A percentile compares a stretch with the other conserved stretches of the same genome.
These are phyloP conservation scores for Sporothrix protearum DNA, from an alignment of 2,329 filamentous ascomycete species.

Conservation along the genomic window DNA sequence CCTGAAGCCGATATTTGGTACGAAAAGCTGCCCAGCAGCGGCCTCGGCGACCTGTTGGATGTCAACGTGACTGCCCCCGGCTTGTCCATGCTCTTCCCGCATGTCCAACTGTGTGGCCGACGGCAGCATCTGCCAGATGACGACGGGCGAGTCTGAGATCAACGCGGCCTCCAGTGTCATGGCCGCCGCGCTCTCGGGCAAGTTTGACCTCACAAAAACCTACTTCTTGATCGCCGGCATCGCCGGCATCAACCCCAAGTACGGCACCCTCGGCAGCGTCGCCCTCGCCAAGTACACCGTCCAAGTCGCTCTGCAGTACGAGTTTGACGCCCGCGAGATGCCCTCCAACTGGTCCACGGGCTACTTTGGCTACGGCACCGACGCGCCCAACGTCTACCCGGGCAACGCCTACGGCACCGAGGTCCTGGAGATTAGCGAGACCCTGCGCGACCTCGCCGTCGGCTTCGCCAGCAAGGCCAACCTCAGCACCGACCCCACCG, in stretches of 20 bases:
- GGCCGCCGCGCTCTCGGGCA: slow-evolving; percentile 57
- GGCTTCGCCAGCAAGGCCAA: slow-evolving; percentile 49
- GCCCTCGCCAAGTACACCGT: slow-evolving; percentile 67
- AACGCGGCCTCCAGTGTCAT: slow-evolving; percentile 67
- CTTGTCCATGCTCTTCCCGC: slow-evolving; percentile 62
- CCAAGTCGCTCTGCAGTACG: slow-evolving; percentile 72
- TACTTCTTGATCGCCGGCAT: slow-evolving; percentile 73
- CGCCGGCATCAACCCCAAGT: slow-evolving; percentile 67
- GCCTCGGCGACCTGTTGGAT: slow-evolving; percentile 53
- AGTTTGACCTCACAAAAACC: slow-evolving; percentile 62
- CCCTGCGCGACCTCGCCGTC: slow-evolving; percentile 53
- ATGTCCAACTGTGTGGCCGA: slow-evolving; percentile 62
- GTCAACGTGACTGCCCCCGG: slow-evolving; percentile 58
- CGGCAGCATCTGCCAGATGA: slow-evolving; percentile 63
- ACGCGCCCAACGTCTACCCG: slow-evolving; percentile 55
- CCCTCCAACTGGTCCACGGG: slow-evolving; percentile 62
- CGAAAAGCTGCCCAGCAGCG: slow-evolving; percentile 44
- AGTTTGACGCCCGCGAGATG: slow-evolving; percentile 68
- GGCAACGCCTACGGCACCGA: slow-evolving; percentile 62
- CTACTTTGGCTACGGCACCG: slow-evolving; percentile 63
- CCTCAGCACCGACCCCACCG: slow-evolving; percentile 49
- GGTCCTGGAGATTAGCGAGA: slow-evolving; percentile 63
- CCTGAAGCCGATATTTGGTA: slow-evolving; percentile 63
- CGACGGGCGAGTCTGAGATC: slow-evolving; percentile 67
- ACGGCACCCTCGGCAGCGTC: slow-evolving; percentile 62